These are phyloP conservation scores for Omphalotus guepiniiformis DNA, from an alignment of 768 basidiomycete species.

Conservation along the genomic window DNA sequence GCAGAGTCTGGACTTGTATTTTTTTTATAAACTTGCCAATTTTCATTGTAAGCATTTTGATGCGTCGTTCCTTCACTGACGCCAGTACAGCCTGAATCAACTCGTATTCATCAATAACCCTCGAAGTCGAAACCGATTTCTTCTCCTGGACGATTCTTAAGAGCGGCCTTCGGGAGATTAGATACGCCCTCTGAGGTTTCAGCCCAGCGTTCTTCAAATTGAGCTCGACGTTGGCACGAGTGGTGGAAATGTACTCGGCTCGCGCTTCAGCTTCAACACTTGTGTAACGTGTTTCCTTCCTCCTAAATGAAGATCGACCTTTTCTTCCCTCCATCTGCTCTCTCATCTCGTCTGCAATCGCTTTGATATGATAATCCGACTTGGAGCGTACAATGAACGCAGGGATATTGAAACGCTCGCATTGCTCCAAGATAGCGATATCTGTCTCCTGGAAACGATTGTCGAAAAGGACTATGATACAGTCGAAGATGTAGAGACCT, in stretches of 20 bases:
- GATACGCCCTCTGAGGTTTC: background rate
- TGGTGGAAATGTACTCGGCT: background rate
- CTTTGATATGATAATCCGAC: slow-evolving; percentile 18
- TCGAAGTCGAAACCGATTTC: background rate
- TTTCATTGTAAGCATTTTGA: no score
- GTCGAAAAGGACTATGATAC: slow-evolving; percentile 28
- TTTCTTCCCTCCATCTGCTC: slow-evolving; percentile 3
- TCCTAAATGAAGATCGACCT: background rate
- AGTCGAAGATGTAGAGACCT: slow-evolving; percentile 34
- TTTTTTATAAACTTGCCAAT: no score
- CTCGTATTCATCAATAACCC: slow-evolving; percentile 2
- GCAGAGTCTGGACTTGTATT: no score
- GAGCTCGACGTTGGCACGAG: background rate
- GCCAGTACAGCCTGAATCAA: slow-evolving; percentile 4
- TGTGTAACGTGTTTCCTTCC: background rate
- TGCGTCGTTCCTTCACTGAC: slow-evolving; percentile 2
- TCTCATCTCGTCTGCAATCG: slow-evolving; percentile 1
- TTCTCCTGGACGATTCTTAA: slow-evolving; percentile 5
- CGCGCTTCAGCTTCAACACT: slow-evolving; percentile 1
- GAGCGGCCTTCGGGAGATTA: background rate
- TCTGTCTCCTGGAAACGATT: slow-evolving; percentile 31
- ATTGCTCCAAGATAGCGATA: slow-evolving; percentile 26
- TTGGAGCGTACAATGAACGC: slow-evolving; percentile 33
- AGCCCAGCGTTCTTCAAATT: slow-evolving; percentile 4
- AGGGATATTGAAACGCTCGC: slow-evolving; percentile 27